Base-by-base conservation (phyloP, 2,329 filamentous ascomycete genomes). In the Anthostomella pinea region DNA sequence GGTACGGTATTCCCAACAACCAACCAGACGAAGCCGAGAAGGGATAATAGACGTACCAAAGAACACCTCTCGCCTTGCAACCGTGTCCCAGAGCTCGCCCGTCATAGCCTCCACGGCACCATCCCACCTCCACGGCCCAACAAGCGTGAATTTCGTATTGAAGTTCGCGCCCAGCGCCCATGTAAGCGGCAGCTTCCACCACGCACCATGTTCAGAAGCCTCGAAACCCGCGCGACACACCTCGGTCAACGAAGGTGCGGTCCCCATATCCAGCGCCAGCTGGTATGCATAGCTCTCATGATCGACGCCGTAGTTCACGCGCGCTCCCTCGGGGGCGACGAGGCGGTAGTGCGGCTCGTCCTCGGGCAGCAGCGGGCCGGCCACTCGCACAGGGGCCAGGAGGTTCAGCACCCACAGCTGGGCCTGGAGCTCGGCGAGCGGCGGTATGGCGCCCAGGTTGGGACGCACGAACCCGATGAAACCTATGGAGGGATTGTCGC, bases 241-340 rank as follows among this genome's bases (percentile, higher is more conserved):
- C 19, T 66, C 53, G 0, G 43, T 39, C 10, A 66, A 53, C 1
- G 51, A 60, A 1, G 69, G 68, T 0, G 67, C 69, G 3, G 67
- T 81, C 2, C 65, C 66, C 46, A 72, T 68, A 45, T 72, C 70
- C 0, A 69, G 54, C 0, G 69, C 69, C 4, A 73, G 60, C 52
- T 73, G 70, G 51, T 72, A 73, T 0, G 66, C 65, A 42, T 73
- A 73, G 37, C 62, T 65, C 39, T 73, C 70, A 33, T 73, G 69
- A 28, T 73, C 69, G 2, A 73, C 68, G 8, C 66, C 69, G 35
- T 49, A 43, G 20, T 41, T 38, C 30, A 52, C 39, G 8, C 49
- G 38, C 11, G 63, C 56, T 45, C 66, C 64, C 16, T 44, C 54
- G 15, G 54, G 40, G 33, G 50, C 60, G 16, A 63, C 47, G 35